Percentiles rank a stretch among this genome's conserved stretches.
Evolutionary conservation across 2,329 filamentous ascomycete species (phyloP).

Genomic region (Geoglossum cookeanum): DNA sequence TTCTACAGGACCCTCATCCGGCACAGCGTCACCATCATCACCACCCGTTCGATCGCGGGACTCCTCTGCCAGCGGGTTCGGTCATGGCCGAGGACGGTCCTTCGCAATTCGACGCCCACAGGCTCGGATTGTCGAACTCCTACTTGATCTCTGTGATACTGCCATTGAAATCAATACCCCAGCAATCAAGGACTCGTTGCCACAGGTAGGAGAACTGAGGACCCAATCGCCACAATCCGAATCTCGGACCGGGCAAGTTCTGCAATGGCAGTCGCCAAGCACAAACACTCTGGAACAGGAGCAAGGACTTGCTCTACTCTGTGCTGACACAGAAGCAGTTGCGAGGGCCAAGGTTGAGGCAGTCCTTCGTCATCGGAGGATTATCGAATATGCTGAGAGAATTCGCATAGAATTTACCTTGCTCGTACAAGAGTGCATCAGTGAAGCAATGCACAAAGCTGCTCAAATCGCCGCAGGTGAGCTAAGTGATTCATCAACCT

Average conservation of each 20-base stretch:
- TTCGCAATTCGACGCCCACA: slow-evolving; percentile 83
- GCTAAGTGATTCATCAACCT: slow-evolving; percentile 51
- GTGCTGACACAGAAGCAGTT: slow-evolving; percentile 69
- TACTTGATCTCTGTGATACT: slow-evolving; percentile 90
- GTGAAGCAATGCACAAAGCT: slow-evolving; percentile 77
- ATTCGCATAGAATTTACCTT: slow-evolving; percentile 88
- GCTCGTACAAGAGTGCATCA: slow-evolving; percentile 87
- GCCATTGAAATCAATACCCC: slow-evolving; percentile 88
- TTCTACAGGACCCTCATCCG: slow-evolving; percentile 51
- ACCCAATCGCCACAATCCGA: slow-evolving; percentile 94
- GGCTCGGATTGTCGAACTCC: slow-evolving; percentile 80
- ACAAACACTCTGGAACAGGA: slow-evolving; percentile 85
- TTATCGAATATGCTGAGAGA: slow-evolving; percentile 88
- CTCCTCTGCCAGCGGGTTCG: slow-evolving; percentile 44
- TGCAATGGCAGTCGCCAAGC: slow-evolving; percentile 92
- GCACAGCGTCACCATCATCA: slow-evolving; percentile 50
- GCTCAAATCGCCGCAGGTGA: slow-evolving; percentile 72
- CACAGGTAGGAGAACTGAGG: slow-evolving; percentile 53
- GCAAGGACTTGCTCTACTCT: slow-evolving; percentile 71
- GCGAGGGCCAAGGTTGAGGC: slow-evolving; percentile 83
- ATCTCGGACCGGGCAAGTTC: slow-evolving; percentile 77
- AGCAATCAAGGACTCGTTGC: slow-evolving; percentile 66
- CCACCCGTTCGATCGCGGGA: slow-evolving; percentile 47
- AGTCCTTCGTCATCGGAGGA: slow-evolving; percentile 74
- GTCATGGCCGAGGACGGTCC: slow-evolving; percentile 64